A percentile compares a stretch with the other conserved stretches of the same genome.
Evolutionary conservation across 2,329 filamentous ascomycete species (phyloP).

Genomic region (Arthroderma uncinatum): DNA sequence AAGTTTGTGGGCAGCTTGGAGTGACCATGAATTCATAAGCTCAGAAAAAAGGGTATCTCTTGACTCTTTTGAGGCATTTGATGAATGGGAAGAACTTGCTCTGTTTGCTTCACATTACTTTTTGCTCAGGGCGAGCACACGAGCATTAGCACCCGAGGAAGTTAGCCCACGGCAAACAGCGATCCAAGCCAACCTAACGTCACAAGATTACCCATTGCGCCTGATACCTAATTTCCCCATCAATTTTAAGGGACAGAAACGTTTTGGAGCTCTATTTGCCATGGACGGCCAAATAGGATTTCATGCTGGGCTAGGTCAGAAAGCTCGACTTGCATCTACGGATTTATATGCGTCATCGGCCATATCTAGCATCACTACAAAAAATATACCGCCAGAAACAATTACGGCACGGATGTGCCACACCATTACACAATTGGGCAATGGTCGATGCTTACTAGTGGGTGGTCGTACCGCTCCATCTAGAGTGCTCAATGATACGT

Average conservation of each 20-base stretch:
- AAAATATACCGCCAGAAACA: slow-evolving; percentile 25
- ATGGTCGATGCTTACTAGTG: slow-evolving; percentile 50
- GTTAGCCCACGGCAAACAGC: background rate
- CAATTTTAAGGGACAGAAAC: slow-evolving; percentile 39
- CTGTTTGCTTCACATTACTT: slow-evolving; percentile 79
- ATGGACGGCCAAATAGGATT: slow-evolving; percentile 25
- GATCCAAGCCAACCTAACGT: background rate
- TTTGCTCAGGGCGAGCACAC: slow-evolving; percentile 53
- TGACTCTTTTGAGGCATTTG: slow-evolving; percentile 69
- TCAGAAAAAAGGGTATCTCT: slow-evolving; percentile 49
- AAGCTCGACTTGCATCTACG: slow-evolving; percentile 39
- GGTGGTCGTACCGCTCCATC: slow-evolving; percentile 73
- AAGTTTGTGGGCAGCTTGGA: slow-evolving; percentile 78
- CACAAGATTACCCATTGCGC: background rate
- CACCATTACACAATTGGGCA: slow-evolving; percentile 56
- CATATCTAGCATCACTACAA: slow-evolving; percentile 35
- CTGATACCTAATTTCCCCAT: slow-evolving; percentile 20
- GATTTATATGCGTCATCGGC: slow-evolving; percentile 39
- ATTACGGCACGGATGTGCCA: slow-evolving; percentile 55
- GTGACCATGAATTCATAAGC: slow-evolving; percentile 53
- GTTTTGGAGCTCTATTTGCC: slow-evolving; percentile 50
- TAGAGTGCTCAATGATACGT: slow-evolving; percentile 59
- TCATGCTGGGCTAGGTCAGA: slow-evolving; percentile 35
- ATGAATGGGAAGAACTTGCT: slow-evolving; percentile 92
- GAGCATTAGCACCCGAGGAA: background rate